Base-by-base conservation (phyloP, 345 rosid species). In the Hibiscus syriacus region DNA sequence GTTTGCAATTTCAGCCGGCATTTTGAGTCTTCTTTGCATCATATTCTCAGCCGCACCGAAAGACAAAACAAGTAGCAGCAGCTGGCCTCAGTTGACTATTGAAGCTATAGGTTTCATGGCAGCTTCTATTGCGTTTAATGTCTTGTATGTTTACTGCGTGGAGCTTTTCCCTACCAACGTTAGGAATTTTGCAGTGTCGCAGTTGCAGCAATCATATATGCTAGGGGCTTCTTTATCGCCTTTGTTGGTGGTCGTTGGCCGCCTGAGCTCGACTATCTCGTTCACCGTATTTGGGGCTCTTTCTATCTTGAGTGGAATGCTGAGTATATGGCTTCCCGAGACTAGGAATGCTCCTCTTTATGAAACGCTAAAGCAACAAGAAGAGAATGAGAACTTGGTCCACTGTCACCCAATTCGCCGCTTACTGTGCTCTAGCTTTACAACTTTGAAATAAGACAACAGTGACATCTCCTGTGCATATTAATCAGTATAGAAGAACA, bases 161-260 rank as follows among this genome's bases (percentile, higher is more conserved):
- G 92, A 90, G 84, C 89, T 88, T 38, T 90, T 90, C 66, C 96
- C 90, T 0, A 90, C 91, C 12, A 85, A 79, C 45, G 88, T 85
- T 7, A 88, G 97, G 75, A 88, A 87, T 82, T 66, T 82, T 16
- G 86, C 96, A 0, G 76, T 87, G 65, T 81, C 96, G 3, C 63
- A 77, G 22, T 36, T 85, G 74, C 80, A 89, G 16, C 95, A 82
- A 12, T 75, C 88, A 6, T 67, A 78, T 69, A 89, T 83, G 92
- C n/a, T 88, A 13, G 97, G 96, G 29, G 97, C 92, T 48, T 85
- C 96, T 0, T 72, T 84, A 2, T 85, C 93, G 0, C 96, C 93
- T 0, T 20, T 85, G 71, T 56, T 87, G 11, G 97, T 91, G 11
- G 90, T 76, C 0, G 41, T 82, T 26, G 89, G 97, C 23, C 82